phyloP scores from a whole-genome alignment of 2,329 filamentous ascomycete species.

The Byssochlamys sp. region DNA sequence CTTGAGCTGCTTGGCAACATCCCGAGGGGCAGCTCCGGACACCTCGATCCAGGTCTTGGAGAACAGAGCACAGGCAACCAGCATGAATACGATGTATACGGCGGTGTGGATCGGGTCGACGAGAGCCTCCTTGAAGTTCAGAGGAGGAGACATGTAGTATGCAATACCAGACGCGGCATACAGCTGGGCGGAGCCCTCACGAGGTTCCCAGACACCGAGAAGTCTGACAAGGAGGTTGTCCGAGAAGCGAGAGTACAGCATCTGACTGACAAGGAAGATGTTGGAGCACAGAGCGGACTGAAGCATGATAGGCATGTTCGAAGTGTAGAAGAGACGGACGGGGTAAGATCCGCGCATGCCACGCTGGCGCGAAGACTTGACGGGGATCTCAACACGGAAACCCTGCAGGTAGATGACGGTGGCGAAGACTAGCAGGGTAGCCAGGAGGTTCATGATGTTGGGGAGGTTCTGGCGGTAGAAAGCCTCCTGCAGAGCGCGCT shows the following conservation, averaged over 20 bases:
- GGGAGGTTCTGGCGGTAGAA: slow-evolving; percentile 99
- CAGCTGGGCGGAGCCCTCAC: slow-evolving; percentile 86
- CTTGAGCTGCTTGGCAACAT: slow-evolving; percentile 99
- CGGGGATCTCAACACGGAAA: slow-evolving; percentile 98
- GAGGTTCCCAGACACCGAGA: slow-evolving; percentile 95
- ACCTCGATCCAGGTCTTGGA: slow-evolving; percentile 99
- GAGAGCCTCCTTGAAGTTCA: slow-evolving; percentile 94
- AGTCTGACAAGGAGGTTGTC: slow-evolving; percentile 97
- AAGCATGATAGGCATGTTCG: slow-evolving; percentile 99
- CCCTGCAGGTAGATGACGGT: slow-evolving; percentile 98
- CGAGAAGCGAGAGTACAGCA: slow-evolving; percentile 97
- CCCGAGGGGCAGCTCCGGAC: slow-evolving; percentile 89
- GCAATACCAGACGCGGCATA: slow-evolving; percentile 86
- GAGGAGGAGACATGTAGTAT: slow-evolving; percentile 98
- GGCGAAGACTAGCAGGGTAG: slow-evolving; percentile 85
- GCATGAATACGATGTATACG: slow-evolving; percentile 95
- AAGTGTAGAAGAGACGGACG: slow-evolving; percentile 98
- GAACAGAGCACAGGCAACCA: slow-evolving; percentile 93
- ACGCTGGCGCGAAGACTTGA: slow-evolving; percentile 98
- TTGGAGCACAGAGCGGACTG: slow-evolving; percentile 98
- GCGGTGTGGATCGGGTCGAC: slow-evolving; percentile 94
- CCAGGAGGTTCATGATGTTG: slow-evolving; percentile 97
- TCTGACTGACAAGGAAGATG: slow-evolving; percentile 97
- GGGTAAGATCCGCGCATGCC: slow-evolving; percentile 97
- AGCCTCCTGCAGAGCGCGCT: slow-evolving; percentile 91